Evolutionary conservation across 352 stramenopile species (phyloP).

Genomic region (Globisporangium abappressorium): DNA sequence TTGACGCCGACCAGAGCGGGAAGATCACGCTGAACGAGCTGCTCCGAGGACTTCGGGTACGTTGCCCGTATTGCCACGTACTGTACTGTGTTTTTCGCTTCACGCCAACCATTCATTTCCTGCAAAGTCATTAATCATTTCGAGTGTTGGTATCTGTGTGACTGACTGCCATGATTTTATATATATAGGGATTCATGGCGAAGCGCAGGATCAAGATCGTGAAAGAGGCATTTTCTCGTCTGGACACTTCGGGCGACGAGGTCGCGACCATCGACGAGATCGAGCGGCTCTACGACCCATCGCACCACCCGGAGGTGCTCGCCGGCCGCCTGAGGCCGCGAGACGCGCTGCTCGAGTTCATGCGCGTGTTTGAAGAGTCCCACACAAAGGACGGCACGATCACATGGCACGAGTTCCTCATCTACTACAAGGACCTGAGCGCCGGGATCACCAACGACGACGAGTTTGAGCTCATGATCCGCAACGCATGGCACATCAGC

Average conservation of each 20-base stretch:
- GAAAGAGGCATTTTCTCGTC: constrained; percentile 73
- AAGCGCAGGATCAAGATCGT: constrained; percentile 82
- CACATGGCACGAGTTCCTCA: constrained; percentile 84
- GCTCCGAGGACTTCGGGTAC: constrained; percentile 76
- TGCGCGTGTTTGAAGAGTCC: constrained; percentile 64
- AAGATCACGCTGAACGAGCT: constrained; percentile 89
- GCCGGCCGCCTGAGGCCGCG: constrained; percentile 49
- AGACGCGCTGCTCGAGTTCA: constrained; percentile 80
- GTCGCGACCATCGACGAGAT: constrained; percentile 69
- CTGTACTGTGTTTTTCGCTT: neutral
- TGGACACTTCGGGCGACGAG: constrained; percentile 69
- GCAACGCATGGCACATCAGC: constrained; percentile 85
- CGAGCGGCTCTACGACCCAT: constrained; percentile 66
- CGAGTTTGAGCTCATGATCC: constrained; percentile 85
- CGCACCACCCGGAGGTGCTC: constrained; percentile 81
- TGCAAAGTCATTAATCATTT: neutral
- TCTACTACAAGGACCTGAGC: constrained; percentile 90
- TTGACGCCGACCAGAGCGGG: constrained; percentile 82
- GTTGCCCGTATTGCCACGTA: neutral
- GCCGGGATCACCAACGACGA: constrained; percentile 78
- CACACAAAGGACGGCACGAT: constrained; percentile 46
- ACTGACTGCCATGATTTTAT: neutral
- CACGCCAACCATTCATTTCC: neutral
- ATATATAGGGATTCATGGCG: constrained; percentile 58
- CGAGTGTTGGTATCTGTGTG: neutral